phyloP scores from a whole-genome alignment of 495 filamentous ascomycete species.

The Sabuloglossum arenarium region DNA sequence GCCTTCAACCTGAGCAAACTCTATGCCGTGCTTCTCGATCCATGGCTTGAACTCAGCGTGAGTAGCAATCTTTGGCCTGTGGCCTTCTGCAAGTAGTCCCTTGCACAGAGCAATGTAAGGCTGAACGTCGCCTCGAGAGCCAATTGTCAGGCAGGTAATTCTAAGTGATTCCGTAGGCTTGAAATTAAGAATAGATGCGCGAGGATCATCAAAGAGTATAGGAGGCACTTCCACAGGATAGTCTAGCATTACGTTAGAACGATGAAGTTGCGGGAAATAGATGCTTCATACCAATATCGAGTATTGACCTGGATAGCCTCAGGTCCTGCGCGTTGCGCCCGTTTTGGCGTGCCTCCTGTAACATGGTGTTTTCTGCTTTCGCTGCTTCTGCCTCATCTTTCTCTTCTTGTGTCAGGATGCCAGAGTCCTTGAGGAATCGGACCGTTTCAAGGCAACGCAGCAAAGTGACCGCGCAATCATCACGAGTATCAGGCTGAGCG shows the following conservation, averaged over 20 bases:
- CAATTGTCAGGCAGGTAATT: slow-evolving; percentile 92
- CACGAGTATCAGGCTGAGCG: slow-evolving; percentile 45
- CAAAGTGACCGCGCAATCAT: slow-evolving; percentile 74
- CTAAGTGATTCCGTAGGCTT: slow-evolving; percentile 63
- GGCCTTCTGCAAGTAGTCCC: slow-evolving; percentile 69
- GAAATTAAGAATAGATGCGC: slow-evolving; percentile 84
- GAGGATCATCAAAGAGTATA: slow-evolving; percentile 80
- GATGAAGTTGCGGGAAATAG: background rate
- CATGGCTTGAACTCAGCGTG: slow-evolving; percentile 77
- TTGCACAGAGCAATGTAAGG: slow-evolving; percentile 96
- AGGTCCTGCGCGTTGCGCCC: slow-evolving; percentile 35
- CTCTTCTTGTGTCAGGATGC: slow-evolving; percentile 45
- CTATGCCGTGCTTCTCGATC: slow-evolving; percentile 81
- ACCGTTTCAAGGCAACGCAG: slow-evolving; percentile 53
- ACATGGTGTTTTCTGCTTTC: slow-evolving; percentile 57
- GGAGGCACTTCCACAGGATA: slow-evolving; percentile 33
- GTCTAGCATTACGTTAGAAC: background rate
- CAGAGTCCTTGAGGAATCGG: slow-evolving; percentile 50
- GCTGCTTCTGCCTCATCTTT: slow-evolving; percentile 54
- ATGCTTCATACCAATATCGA: slow-evolving; percentile 12
- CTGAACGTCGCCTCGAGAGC: slow-evolving; percentile 88
- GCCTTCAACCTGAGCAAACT: slow-evolving; percentile 70
- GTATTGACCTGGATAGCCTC: slow-evolving; percentile 30
- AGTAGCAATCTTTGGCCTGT: slow-evolving; percentile 73
- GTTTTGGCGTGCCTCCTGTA: slow-evolving; percentile 56